Base-by-base conservation (phyloP, 306 rosid species). In the Medicago arabica region DNA sequence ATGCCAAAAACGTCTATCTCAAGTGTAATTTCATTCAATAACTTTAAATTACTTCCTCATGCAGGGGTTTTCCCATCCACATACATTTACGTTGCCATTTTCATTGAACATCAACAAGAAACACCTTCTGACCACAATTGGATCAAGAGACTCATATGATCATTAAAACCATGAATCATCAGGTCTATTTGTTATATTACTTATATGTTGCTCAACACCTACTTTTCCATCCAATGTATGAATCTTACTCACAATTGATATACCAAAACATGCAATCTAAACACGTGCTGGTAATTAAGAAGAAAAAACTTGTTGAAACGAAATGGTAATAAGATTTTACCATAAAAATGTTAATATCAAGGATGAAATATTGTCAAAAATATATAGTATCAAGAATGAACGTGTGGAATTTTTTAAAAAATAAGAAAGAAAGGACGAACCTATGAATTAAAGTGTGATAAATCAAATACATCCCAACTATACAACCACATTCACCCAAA, bases 401-500 rank as follows among this genome's bases (percentile, higher is more conserved):
- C n/a, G n/a, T n/a, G n/a, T n/a, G n/a, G n/a, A n/a, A n/a, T n/a
- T n/a, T n/a, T n/a, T n/a, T n/a, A n/a, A n/a, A n/a, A n/a, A n/a
- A n/a, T n/a, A n/a, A n/a, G n/a, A n/a, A n/a, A n/a, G n/a, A n/a
- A 6, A 57, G 9, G 59, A 16, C 59, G 9, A 18, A 53, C 23
- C 25, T 7, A 53, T 53, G 2, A 21, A 57, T 25, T 7, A 21
- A 21, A 21, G 63, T 57, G 36, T 36, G 21, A 57, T 10, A 21
- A 57, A 10, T 1, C n/a, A n/a, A 11, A 57, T 23, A 21, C 34
- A 57, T 21, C 36, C 63, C n/a, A 17, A 57, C 63, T 57, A 57
- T 51, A 16, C 0, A 16, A 76, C 71, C 78, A 83, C 79, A 78
- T 82, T 77, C 72, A 75, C 71, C 78, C 84, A 72, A 60, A 25